Percentiles rank a stretch among this genome's conserved stretches.
phyloP scores from a whole-genome alignment of 768 basidiomycete species.

The Suillus hirtellus region DNA sequence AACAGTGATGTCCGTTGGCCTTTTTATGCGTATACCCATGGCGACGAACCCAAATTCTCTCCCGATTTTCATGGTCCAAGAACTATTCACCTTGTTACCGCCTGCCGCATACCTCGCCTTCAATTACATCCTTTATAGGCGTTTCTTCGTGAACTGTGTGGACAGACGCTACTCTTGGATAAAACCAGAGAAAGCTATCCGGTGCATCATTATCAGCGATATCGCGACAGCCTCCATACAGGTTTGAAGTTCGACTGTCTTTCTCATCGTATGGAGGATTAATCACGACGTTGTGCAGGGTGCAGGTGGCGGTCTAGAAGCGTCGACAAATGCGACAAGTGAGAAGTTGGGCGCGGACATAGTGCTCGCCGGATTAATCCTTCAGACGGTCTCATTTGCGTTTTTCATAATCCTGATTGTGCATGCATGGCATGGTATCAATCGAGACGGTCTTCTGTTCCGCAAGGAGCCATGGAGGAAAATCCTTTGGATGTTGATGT shows the following conservation, averaged over 20 bases:
- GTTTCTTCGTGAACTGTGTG: slow-evolving; percentile 22
- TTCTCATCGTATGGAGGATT: not conserved
- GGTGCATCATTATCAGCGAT: slow-evolving; percentile 31
- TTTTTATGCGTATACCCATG: slow-evolving; percentile 22
- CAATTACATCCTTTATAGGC: slow-evolving; percentile 35
- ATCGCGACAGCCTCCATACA: slow-evolving; percentile 29
- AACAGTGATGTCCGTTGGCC: slow-evolving; percentile 24
- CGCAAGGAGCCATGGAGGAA: slow-evolving; percentile 21
- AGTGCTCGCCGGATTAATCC: slow-evolving; percentile 26
- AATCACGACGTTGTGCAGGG: slow-evolving; percentile 16
- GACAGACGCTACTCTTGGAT: slow-evolving; percentile 24
- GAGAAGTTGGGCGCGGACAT: slow-evolving; percentile 17
- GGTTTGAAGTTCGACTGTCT: slow-evolving; percentile 14
- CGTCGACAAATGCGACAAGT: slow-evolving; percentile 11
- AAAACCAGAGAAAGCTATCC: slow-evolving; percentile 25
- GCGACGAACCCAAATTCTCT: slow-evolving; percentile 22
- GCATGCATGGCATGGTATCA: slow-evolving; percentile 17
- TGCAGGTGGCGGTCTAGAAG: slow-evolving; percentile 23
- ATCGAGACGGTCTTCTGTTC: slow-evolving; percentile 8
- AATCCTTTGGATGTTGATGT: slow-evolving; percentile 23
- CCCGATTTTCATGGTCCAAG: slow-evolving; percentile 18
- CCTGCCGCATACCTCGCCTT: slow-evolving; percentile 35
- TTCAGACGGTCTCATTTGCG: slow-evolving; percentile 29
- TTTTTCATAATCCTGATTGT: slow-evolving; percentile 22
- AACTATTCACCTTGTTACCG: slow-evolving; percentile 25